Base-by-base conservation (phyloP, 768 basidiomycete species). In the Boletus subparvulus region DNA sequence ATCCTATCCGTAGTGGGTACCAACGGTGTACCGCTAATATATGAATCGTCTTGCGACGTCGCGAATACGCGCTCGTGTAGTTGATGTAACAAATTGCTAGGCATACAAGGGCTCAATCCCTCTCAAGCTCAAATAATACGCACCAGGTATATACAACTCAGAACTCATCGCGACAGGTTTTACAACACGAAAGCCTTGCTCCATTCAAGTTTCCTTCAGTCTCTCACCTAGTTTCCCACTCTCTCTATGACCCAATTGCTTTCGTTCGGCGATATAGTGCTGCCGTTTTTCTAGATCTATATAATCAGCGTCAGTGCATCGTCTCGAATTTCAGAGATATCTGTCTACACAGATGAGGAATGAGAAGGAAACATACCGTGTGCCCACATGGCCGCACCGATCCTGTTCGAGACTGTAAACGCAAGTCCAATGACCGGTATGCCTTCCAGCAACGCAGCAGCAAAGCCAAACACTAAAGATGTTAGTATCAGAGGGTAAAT, bases 341-440 rank as follows among this genome's bases (percentile, higher is more conserved):
- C 24, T 26, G 6, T 14, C 21, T 7, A 3, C 21, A 9, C 33
- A 24, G 11, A 40, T 1, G 19, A 52, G 8, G 4, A 19, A 26
- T 6, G 32, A 30, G 1, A 40, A 17, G 40, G 16, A n/a, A 21
- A 64, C 77, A 16, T 54, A 90, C 88, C 90, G 60, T 87, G 84
- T 6, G 90, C 89, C 88, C 93, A 97, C 94, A 97, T 96, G 1
- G 93, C 93, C 3, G 92, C 94, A 7, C 94, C 94, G 26, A 96
- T 82, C 7, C 92, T 80, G 68, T 96, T 95, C 0, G 92, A 94
- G 17, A 96, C 77, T 2, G 86, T 86, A 68, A 96, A 92, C 11
- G 88, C 71, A 6, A 96, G 73, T 0, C 94, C 94, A 4, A 93
- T 65, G 55, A 97, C 80, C 0, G 94, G 94, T 0, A 96, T 73